Conservation (phyloP, 164 flowering plant species). For the Vitis rupestris region DNA sequence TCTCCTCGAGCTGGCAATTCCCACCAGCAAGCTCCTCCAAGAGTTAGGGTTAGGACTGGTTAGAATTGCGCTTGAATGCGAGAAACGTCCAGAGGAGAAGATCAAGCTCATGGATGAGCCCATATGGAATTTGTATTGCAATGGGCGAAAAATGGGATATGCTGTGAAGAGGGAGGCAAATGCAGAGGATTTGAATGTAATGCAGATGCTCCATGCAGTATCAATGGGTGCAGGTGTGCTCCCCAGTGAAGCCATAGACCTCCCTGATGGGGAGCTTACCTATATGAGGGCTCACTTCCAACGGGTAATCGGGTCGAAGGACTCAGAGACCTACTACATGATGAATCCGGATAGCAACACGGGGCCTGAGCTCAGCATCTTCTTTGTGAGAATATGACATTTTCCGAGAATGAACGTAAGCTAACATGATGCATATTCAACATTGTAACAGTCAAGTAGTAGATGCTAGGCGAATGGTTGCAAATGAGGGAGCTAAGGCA, state of each 20-base stretch:
- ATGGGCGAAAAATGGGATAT: conserved; percentile 70
- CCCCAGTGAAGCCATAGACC: conserved; percentile 28
- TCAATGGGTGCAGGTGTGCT: conserved; percentile 80
- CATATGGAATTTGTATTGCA: conserved; percentile 73
- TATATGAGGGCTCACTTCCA: conserved; percentile 72
- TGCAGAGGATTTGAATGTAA: conserved; percentile 62
- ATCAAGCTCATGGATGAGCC: conserved; percentile 64
- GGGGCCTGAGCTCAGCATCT: conserved; percentile 76
- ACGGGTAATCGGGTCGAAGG: conserved; percentile 62
- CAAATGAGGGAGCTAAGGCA: too few relatives aligned
- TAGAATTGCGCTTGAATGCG: conserved; percentile 77
- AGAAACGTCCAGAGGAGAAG: conserved; percentile 39
- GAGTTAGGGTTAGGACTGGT: conserved; percentile 75
- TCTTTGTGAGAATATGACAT: conserved; percentile 60
- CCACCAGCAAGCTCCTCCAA: conserved; percentile 57
- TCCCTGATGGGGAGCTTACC: conserved; percentile 52
- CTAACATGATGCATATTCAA: too few relatives aligned
- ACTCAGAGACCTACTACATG: conserved; percentile 81
- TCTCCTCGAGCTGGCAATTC: conserved; percentile 69
- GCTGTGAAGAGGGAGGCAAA: conserved; percentile 59
- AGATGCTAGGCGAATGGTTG: too few relatives aligned
- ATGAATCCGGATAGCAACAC: conserved; percentile 70
- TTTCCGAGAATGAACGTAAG: neutral
- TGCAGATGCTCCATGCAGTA: conserved; percentile 61
- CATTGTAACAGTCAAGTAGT: too few relatives aligned